These are phyloP conservation scores for Neocatenulostroma microsporum DNA, from an alignment of 2,329 filamentous ascomycete genomes.

Conservation along the genomic window DNA sequence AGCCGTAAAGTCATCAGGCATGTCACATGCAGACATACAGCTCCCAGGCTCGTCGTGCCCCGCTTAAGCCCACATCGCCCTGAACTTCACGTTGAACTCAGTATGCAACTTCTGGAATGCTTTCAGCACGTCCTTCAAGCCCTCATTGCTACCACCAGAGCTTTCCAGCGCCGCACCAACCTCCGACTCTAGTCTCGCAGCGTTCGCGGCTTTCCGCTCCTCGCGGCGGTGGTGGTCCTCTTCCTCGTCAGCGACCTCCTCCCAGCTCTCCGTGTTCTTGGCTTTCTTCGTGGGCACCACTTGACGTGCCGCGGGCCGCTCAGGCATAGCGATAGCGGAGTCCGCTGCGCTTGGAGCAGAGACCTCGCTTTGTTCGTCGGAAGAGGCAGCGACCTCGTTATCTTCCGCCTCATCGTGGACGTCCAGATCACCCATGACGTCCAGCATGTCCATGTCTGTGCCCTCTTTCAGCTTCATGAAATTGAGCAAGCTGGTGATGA, in stretches of 20 bases:
- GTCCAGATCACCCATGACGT: conserved; percentile 46
- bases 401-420: conserved; percentile 41
- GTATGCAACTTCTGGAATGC: conserved; percentile 51
- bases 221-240: conserved; percentile 25
- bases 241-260: conserved; percentile 31
- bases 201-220: conserved; percentile 12
- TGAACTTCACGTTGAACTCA: conserved; percentile 59
- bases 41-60: too few species aligned
- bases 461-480: conserved; percentile 46
- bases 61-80: conserved; percentile 50
- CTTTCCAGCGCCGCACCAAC: conserved; percentile 22
- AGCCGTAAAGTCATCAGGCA: too few species aligned
- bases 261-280: conserved; percentile 39
- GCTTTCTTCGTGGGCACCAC: conserved; percentile 28
- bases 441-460: conserved; percentile 44
- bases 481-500: conserved; percentile 56
- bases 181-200: conserved; percentile 20
- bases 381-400: conserved; percentile 31
- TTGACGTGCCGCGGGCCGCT: conserved; percentile 18
- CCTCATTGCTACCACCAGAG: conserved; percentile 37
- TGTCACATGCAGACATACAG: too few species aligned
- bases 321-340: conserved; percentile 24
- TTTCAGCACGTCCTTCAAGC: conserved; percentile 49
- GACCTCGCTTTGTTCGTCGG: conserved; percentile 19
- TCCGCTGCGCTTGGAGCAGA: conserved; percentile 21